Evolutionary conservation across 805 yeast genomes (phyloP), one percentile per base, ranked within the genome.

Genomic region (Zygoascus biomembranicola): DNA sequence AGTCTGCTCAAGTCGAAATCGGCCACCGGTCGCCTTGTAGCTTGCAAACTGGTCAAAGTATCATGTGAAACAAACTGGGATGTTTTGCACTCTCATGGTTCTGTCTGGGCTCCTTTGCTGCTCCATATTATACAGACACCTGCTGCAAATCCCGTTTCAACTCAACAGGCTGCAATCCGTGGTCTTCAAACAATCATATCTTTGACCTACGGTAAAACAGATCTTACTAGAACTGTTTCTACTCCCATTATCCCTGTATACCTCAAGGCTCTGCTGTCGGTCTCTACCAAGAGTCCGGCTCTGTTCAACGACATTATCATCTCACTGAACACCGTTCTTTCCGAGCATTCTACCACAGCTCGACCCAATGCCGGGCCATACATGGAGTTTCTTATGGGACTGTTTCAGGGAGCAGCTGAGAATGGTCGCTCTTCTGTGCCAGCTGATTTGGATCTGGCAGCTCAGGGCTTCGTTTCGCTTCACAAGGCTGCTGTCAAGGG

Each of bases 171-270:
- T 35, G 61, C 63, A 6, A 60, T 69, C 18, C 46, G 56, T 39
- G 62, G 70, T 2, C 56, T 69, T 14, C 31, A 56, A 2, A 49
- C 51, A 56, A 43, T 69, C 57, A 62, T 65, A 32, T 28, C 52
- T 13, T 49, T 50, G 9, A 63, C 64, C 54, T 79, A 86, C 64
- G 92, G 89, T 1, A 90, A 90, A 63, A 88, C 95, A 1, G 83
- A 90, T 1, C 74, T 92, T 43, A 84, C 92, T 2, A 78, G 97
- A 65, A 96, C 90, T 63, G 72, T 85, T 8, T 75, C 89, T 53
- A 87, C 95, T 1, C 95, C 97, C 8, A 83, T 83, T 60, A 71
- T 92, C 54, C 80, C 87, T 9, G 73, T 75, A 1, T 79, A 85
- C 44, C 78, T 88, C 37, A 66, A 63, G 48, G 52, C 77, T 5